Conservation (phyloP, 306 rosid species). For the Mimosa pudica region DNA sequence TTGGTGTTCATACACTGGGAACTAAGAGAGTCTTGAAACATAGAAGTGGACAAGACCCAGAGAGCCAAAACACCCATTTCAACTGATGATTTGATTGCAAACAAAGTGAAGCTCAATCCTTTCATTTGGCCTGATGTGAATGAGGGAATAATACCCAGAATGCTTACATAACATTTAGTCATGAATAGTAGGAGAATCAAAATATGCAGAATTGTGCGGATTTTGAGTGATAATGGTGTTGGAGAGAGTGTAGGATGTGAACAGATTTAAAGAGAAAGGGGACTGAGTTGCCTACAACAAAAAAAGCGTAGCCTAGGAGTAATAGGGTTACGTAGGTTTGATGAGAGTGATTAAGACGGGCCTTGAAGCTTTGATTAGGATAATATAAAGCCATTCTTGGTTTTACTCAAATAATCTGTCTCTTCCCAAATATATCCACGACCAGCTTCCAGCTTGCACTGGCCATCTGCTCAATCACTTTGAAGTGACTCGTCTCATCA, state of each 20-base stretch:
- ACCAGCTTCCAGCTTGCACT: not conserved
- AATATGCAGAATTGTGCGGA: not conserved
- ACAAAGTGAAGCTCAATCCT: slow-evolving; percentile 15
- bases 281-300: not conserved
- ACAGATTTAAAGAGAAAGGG: not conserved
- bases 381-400: not conserved
- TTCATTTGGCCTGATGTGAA: slow-evolving; percentile 3
- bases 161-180: too few relatives aligned
- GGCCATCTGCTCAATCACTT: too few relatives aligned
- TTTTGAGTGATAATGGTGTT: not conserved
- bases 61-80: not conserved
- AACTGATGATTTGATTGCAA: not conserved
- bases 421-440: not conserved
- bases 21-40: not conserved
- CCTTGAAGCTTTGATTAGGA: not conserved
- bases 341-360: not conserved
- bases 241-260: not conserved
- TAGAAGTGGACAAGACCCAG: not conserved
- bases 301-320: not conserved
- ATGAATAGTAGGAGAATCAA: not conserved
- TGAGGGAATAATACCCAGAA: not conserved
- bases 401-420: not conserved
- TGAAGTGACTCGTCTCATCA: not conserved
- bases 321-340: not conserved
- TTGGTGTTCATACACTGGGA: not conserved